Percentiles rank a stretch among this genome's conserved stretches.
Evolutionary conservation across 768 basidiomycete genomes (phyloP).

Genomic region (Leccinellum albellum): DNA sequence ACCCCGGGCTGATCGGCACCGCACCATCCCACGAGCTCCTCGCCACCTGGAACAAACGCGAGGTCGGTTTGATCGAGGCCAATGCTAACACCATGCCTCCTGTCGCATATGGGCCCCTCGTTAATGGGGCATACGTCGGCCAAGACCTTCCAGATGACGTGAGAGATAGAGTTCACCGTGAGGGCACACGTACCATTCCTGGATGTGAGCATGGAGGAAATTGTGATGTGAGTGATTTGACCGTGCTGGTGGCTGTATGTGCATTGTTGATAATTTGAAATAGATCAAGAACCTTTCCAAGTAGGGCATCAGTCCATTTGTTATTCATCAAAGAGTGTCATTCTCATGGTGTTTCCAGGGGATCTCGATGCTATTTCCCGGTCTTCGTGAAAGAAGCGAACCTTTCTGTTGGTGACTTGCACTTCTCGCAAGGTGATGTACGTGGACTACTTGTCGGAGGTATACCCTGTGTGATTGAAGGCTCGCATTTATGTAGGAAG

Average conservation of each 20-base stretch:
- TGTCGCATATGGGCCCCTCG: conserved; percentile 62
- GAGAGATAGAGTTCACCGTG: conserved; percentile 49
- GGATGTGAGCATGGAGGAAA: conserved; percentile 80
- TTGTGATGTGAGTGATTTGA: conserved; percentile 50
- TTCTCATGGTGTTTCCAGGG: conserved; percentile 32
- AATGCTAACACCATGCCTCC: conserved; percentile 53
- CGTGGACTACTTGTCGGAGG: conserved; percentile 6
- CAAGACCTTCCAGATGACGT: conserved; percentile 52
- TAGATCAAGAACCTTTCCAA: conserved; percentile 76
- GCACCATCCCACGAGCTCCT: conserved; percentile 72
- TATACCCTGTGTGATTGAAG: background rate
- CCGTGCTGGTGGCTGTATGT: background rate
- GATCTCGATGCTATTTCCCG: conserved; percentile 72
- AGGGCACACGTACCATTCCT: conserved; percentile 74
- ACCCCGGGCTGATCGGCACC: conserved; percentile 74
- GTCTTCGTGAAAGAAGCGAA: conserved; percentile 76
- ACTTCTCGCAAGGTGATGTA: conserved; percentile 77
- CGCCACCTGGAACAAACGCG: conserved; percentile 71
- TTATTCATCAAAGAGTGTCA: background rate
- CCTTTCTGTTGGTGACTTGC: conserved; percentile 73
- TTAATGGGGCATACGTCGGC: conserved; percentile 62
- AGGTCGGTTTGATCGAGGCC: conserved; percentile 56
- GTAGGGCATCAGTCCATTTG: conserved; percentile 22
- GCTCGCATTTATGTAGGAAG: conserved; percentile 41
- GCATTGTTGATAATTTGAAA: background rate